phyloP scores from a whole-genome alignment of 73 alveolate genomes.

The Paramecium caudatum region DNA sequence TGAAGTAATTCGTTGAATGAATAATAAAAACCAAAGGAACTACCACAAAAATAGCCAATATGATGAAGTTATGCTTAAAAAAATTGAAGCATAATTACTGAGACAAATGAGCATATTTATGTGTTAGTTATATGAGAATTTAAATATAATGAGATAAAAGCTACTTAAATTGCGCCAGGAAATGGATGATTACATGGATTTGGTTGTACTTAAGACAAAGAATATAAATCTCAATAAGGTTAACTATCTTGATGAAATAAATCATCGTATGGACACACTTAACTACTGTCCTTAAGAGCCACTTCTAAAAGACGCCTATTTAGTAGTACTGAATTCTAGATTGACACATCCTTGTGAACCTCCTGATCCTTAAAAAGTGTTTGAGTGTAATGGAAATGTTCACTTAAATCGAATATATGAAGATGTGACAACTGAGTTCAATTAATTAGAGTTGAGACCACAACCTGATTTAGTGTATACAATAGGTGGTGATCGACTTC shows the following conservation, averaged over 20 bases:
- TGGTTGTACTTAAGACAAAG: background rate
- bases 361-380: background rate
- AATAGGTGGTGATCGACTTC: background rate
- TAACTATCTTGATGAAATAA: background rate
- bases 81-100: no score
- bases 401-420: background rate
- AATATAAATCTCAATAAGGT: conserved; percentile 14
- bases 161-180: background rate
- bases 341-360: background rate
- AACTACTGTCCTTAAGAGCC: background rate
- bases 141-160: background rate
- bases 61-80: no score
- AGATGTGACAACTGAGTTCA: background rate
- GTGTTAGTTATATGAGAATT: no score
- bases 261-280: background rate
- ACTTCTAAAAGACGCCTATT: background rate
- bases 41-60: no score
- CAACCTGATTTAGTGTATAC: background rate
- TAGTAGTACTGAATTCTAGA: background rate
- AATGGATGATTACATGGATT: background rate
- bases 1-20: background rate
- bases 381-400: background rate
- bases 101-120: no score
- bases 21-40: no score
- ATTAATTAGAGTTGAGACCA: conserved; percentile 6